A percentile compares a stretch with the other conserved stretches of the same genome.
Evolutionary conservation across 1,139 yeast species (phyloP).

Genomic region (Zygoascus hellenicus): DNA sequence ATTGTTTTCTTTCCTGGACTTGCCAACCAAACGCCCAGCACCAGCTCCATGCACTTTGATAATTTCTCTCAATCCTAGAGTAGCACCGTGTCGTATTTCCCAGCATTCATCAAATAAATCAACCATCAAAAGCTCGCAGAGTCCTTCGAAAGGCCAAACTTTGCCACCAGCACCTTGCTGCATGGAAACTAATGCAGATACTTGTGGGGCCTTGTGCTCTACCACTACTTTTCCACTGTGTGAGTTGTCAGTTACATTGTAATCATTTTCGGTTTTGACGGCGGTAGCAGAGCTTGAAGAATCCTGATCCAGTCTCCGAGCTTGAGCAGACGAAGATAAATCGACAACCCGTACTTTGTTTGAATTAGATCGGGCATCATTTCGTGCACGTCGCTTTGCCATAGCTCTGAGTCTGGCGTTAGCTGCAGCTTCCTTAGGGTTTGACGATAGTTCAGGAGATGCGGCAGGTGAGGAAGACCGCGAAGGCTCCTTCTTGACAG

Average conservation of each 20-base stretch:
- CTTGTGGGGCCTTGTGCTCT: constrained; percentile 65
- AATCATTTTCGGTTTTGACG: constrained; percentile 18
- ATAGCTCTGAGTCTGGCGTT: constrained; percentile 88
- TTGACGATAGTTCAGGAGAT: constrained; percentile 18
- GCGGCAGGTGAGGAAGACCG: constrained; percentile 19
- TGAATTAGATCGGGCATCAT: constrained; percentile 59
- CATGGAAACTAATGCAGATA: constrained; percentile 66
- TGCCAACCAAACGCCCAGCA: constrained; percentile 76
- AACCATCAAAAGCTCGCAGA: constrained; percentile 73
- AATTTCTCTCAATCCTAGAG: constrained; percentile 84
- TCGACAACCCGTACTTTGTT: constrained; percentile 59
- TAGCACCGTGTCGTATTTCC: constrained; percentile 97
- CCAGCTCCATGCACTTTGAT: constrained; percentile 79
- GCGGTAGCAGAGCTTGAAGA: constrained; percentile 11
- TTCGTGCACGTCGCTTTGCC: constrained; percentile 89
- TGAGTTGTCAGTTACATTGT: constrained; percentile 61
- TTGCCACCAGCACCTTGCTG: constrained; percentile 72
- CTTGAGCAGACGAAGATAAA: constrained; percentile 69
- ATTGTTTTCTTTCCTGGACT: constrained; percentile 56
- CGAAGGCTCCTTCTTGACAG: constrained; percentile 15
- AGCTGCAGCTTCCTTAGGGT: constrained; percentile 24
- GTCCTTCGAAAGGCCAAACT: constrained; percentile 96
- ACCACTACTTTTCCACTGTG: constrained; percentile 79
- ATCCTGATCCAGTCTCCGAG: constrained; percentile 43
- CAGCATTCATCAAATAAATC: constrained; percentile 83